Conservation (phyloP, 257 asterid species). For the Nicotiana undulata region DNA sequence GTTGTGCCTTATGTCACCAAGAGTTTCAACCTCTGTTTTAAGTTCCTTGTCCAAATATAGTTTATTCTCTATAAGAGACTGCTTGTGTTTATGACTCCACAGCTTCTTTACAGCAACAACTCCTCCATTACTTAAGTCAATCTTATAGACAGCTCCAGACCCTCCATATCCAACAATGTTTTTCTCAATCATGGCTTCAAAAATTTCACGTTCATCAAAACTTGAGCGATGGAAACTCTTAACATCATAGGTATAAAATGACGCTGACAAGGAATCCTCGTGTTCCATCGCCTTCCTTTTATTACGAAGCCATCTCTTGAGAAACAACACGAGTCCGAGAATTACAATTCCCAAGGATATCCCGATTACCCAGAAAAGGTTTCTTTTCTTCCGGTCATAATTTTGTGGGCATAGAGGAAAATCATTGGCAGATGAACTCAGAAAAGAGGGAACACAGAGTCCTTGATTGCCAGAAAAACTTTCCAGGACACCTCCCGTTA, state of each 20-base stretch:
- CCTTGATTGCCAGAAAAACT: slow-evolving; percentile 57
- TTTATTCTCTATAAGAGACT: slow-evolving; percentile 25
- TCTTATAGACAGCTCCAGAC: slow-evolving; percentile 74
- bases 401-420: slow-evolving; percentile 35
- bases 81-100: slow-evolving; percentile 53
- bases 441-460: slow-evolving; percentile 41
- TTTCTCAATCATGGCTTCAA: slow-evolving; percentile 62
- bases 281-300: slow-evolving; percentile 25
- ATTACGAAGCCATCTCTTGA: slow-evolving; percentile 42
- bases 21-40: slow-evolving; percentile 26
- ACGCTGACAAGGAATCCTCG: slow-evolving; percentile 40
- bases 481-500: slow-evolving; percentile 58
- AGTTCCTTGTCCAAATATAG: slow-evolving; percentile 48
- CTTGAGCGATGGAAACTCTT: slow-evolving; percentile 68
- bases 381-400: slow-evolving; percentile 24
- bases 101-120: slow-evolving; percentile 83
- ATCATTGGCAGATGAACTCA: slow-evolving; percentile 15
- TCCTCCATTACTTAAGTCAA: slow-evolving; percentile 57
- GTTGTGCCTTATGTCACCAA: slow-evolving; percentile 10
- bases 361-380: slow-evolving; percentile 44
- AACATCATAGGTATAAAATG: slow-evolving; percentile 58
- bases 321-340: slow-evolving; percentile 34
- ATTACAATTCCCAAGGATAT: slow-evolving; percentile 34
- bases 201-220: slow-evolving; percentile 65
- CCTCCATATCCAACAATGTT: slow-evolving; percentile 92